phyloP scores from a whole-genome alignment of 768 basidiomycete species.

The Podaxis sp. region DNA sequence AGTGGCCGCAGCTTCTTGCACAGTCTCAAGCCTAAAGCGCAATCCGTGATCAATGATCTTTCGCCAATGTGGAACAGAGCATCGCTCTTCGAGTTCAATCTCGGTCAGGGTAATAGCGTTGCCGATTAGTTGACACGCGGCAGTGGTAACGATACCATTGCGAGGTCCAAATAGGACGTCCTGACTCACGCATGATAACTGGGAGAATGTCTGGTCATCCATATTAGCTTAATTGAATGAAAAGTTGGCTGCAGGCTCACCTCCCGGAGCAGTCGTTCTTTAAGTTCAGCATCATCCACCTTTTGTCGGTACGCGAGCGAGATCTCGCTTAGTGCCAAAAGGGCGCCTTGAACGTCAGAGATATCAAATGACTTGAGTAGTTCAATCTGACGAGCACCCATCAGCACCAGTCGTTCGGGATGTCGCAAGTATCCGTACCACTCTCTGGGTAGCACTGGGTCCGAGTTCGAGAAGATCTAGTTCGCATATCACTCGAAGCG shows the following conservation, averaged over 20 bases:
- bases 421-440: slow-evolving; percentile 40
- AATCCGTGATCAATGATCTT: slow-evolving; percentile 69
- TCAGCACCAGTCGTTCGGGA: slow-evolving; percentile 2
- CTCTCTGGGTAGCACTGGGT: slow-evolving; percentile 43
- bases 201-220: slow-evolving; percentile 57
- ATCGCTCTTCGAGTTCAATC: slow-evolving; percentile 35
- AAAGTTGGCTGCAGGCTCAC: slow-evolving; percentile 31
- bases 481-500: slow-evolving; percentile 66
- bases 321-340: slow-evolving; percentile 74
- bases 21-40: slow-evolving; percentile 57
- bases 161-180: slow-evolving; percentile 60
- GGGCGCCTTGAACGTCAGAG: slow-evolving; percentile 75
- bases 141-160: slow-evolving; percentile 69
- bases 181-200: slow-evolving; percentile 55
- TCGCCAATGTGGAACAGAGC: slow-evolving; percentile 61
- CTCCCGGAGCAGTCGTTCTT: slow-evolving; percentile 40
- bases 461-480: slow-evolving; percentile 55
- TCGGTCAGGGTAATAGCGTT: slow-evolving; percentile 60
- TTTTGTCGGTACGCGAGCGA: slow-evolving; percentile 52
- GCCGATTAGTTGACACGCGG: slow-evolving; percentile 71
- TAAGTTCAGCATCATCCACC: slow-evolving; percentile 25
- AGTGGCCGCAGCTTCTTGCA: slow-evolving; percentile 75
- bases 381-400: slow-evolving; percentile 37
- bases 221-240: slow-evolving; percentile 9
- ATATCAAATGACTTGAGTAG: slow-evolving; percentile 64